These are phyloP conservation scores for Apiotrichum siamense DNA, from an alignment of 1,284 basidiomycete genomes.

Conservation along the genomic window DNA sequence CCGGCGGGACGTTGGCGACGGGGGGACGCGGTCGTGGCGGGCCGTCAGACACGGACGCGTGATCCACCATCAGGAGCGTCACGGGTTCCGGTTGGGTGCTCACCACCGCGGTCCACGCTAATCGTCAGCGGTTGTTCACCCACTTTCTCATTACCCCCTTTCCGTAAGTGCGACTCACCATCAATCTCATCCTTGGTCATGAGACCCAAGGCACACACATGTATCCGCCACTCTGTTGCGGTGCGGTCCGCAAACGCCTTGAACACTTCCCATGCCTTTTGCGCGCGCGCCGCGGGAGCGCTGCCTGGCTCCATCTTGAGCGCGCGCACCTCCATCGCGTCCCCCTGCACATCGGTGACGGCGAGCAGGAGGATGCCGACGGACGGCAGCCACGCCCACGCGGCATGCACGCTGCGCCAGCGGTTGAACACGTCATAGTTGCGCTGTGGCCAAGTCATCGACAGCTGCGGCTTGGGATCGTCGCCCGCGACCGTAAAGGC, in stretches of 20 bases:
- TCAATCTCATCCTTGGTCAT: constrained; percentile 27
- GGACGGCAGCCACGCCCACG: constrained; percentile 19
- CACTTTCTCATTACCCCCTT: too few relatives aligned
- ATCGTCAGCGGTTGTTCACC: too few relatives aligned
- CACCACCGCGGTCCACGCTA: constrained; percentile 22
- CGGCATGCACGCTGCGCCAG: constrained; percentile 28
- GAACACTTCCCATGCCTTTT: constrained; percentile 38
- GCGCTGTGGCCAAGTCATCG: constrained; percentile 32
- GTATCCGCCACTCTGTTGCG: constrained; percentile 26
- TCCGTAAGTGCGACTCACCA: too few relatives aligned
- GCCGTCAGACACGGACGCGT: neutral
- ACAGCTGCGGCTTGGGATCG: constrained; percentile 24
- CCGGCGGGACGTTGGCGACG: constrained; percentile 21
- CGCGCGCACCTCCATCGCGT: constrained; percentile 21
- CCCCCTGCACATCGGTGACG: constrained; percentile 30
- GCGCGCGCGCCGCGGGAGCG: neutral
- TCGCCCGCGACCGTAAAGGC: constrained; percentile 29
- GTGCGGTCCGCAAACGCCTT: constrained; percentile 52
- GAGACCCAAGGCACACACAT: constrained; percentile 18
- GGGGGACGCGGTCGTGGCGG: constrained; percentile 11
- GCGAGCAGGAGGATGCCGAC: constrained; percentile 18
- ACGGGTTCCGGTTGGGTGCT: constrained; percentile 5
- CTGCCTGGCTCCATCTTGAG: constrained; percentile 1
- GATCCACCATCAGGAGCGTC: constrained; percentile 21
- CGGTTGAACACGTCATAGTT: constrained; percentile 38